Evolutionary conservation across 1,284 basidiomycete species (phyloP).

Genomic region (Ustilago tritici): DNA sequence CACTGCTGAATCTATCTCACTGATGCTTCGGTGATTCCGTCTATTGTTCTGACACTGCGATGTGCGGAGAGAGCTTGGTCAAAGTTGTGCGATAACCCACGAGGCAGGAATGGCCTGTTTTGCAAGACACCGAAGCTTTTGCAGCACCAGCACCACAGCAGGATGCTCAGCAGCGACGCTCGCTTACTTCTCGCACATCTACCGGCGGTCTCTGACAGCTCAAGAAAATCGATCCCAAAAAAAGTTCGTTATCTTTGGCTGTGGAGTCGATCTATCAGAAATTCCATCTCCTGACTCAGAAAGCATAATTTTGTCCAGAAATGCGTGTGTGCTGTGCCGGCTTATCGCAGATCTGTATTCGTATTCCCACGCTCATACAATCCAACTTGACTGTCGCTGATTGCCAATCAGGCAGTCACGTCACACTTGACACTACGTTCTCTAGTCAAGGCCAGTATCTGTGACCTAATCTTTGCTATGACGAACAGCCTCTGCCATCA

Average conservation of each 20-base stretch:
- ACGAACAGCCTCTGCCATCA: not conserved
- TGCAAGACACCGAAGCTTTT: slow-evolving; percentile 15
- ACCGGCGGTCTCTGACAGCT: slow-evolving; percentile 32
- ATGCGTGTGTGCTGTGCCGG: not conserved
- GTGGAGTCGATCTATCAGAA: slow-evolving; percentile 4
- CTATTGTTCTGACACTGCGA: not conserved
- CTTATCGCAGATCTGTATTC: slow-evolving; percentile 7
- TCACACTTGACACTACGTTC: not conserved
- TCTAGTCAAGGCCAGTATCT: not conserved
- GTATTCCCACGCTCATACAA: not conserved
- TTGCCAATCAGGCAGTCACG: not conserved
- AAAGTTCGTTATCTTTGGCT: not conserved
- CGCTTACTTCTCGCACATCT: slow-evolving; percentile 7
- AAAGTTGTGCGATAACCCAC: slow-evolving; percentile 29
- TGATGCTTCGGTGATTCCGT: not conserved
- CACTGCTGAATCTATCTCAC: not conserved
- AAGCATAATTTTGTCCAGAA: slow-evolving; percentile 1
- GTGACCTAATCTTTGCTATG: not conserved
- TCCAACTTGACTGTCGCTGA: not conserved
- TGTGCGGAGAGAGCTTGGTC: not conserved
- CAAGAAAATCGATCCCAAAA: slow-evolving; percentile 4
- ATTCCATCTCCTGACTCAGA: slow-evolving; percentile 29
- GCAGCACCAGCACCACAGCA: not conserved
- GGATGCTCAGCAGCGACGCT: not conserved
- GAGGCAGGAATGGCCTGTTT: slow-evolving; percentile 6